phyloP scores from a whole-genome alignment of 352 stramenopile genomes.

The Phytophthora cactorum region DNA sequence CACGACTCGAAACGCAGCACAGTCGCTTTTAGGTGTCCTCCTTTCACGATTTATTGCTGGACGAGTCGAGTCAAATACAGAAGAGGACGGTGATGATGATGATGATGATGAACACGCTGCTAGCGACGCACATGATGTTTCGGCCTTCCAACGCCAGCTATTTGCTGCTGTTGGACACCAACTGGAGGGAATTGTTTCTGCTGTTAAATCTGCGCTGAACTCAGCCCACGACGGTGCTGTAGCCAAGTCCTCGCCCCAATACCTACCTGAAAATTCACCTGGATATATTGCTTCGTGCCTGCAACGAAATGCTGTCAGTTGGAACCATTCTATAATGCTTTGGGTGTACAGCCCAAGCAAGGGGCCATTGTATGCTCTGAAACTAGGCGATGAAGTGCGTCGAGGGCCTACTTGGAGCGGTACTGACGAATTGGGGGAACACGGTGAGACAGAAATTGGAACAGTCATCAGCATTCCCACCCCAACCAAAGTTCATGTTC shows the following conservation, averaged over 20 bases:
- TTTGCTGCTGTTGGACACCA: conserved; percentile 74
- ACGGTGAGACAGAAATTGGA: conserved; percentile 32
- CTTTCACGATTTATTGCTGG: conserved; percentile 67
- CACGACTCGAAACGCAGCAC: conserved; percentile 55
- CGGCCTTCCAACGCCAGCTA: conserved; percentile 69
- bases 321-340: conserved; percentile 83
- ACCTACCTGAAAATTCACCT: conserved; percentile 47
- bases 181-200: conserved; percentile 55
- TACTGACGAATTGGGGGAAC: conserved; percentile 22
- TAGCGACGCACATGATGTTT: conserved; percentile 42
- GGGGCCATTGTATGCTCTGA: conserved; percentile 57
- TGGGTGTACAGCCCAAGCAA: conserved; percentile 68
- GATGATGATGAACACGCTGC: background rate
- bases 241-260: conserved; percentile 25
- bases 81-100: conserved; percentile 16
- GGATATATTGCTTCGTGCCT: conserved; percentile 48
- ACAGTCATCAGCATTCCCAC: conserved; percentile 54
- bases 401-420: conserved; percentile 59
- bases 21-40: conserved; percentile 63
- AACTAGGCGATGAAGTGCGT: conserved; percentile 71
- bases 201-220: conserved; percentile 19
- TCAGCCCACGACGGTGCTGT: conserved; percentile 2
- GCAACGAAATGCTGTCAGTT: conserved; percentile 43
- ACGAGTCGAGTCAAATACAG: conserved; percentile 24
- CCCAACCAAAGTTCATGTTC: conserved; percentile 55